phyloP scores from a whole-genome alignment of 2,329 filamentous ascomycete genomes.

The Monilinia fructigena region DNA sequence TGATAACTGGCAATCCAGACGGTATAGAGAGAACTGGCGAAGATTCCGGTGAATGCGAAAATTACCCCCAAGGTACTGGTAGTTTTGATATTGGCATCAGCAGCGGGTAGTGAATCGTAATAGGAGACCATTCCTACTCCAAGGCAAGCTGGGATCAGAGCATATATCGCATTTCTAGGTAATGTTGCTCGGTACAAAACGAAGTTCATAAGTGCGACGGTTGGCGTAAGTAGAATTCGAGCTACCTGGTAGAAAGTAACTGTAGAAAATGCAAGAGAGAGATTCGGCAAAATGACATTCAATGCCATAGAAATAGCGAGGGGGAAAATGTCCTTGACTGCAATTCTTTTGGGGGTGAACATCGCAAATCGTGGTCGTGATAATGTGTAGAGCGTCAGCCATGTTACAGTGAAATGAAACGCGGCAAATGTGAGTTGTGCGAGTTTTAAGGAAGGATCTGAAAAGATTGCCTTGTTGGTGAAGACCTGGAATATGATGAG shows the following conservation, averaged over 20 bases:
- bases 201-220: constrained; percentile 64
- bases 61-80: constrained; percentile 59
- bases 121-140: constrained; percentile 67
- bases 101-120: constrained; percentile 59
- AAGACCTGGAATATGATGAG: constrained; percentile 47
- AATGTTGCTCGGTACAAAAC: constrained; percentile 58
- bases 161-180: constrained; percentile 50
- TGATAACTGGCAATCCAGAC: constrained; percentile 68
- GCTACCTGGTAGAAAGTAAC: constrained; percentile 71
- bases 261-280: constrained; percentile 65
- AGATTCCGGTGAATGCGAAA: constrained; percentile 62
- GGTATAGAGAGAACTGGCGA: constrained; percentile 66
- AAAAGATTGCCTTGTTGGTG: constrained; percentile 69
- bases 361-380: constrained; percentile 58
- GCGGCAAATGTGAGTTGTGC: constrained; percentile 65
- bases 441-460: constrained; percentile 58
- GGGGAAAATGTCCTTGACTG: constrained; percentile 58
- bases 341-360: constrained; percentile 57
- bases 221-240: constrained; percentile 64
- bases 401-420: constrained; percentile 68
- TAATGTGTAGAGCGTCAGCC: constrained; percentile 59
- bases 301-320: constrained; percentile 66
- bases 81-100: constrained; percentile 51
- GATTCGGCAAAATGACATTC: constrained; percentile 67
- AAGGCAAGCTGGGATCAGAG: constrained; percentile 59